A percentile compares a stretch with the other conserved stretches of the same genome.
Evolutionary conservation across 108 stramenopile species (phyloP).

Genomic region (Phaeodactylum tricornutum): DNA sequence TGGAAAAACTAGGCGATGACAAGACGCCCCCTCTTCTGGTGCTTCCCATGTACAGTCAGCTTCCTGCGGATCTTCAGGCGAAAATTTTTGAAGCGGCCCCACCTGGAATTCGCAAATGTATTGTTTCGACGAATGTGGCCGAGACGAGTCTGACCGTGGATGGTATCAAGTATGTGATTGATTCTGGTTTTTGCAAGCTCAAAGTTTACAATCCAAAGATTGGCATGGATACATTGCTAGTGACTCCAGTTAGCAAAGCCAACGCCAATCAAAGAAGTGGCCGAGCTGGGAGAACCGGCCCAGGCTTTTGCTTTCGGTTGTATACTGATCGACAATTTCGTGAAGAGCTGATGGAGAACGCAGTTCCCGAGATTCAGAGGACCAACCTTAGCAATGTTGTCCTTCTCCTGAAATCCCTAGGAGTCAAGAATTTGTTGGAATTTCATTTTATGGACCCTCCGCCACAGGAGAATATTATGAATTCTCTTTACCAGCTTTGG

Average conservation of each 20-base stretch:
- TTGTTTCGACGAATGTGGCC: conserved; percentile 98
- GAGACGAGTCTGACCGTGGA: conserved; percentile 98
- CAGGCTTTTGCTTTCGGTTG: conserved; percentile 94
- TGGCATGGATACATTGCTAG: conserved; percentile 97
- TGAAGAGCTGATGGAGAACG: conserved; percentile 89
- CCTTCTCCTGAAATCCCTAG: conserved; percentile 93
- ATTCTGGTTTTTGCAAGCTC: conserved; percentile 95
- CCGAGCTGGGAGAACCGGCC: conserved; percentile 94
- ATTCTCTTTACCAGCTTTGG: conserved; percentile 96
- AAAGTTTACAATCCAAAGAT: conserved; percentile 99
- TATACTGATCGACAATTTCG: conserved; percentile 95
- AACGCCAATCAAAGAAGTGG: conserved; percentile 97
- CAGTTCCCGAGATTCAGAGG: conserved; percentile 98
- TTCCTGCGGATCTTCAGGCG: conserved; percentile 96
- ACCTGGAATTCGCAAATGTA: conserved; percentile 90
- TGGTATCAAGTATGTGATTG: conserved; percentile 89
- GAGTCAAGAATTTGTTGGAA: conserved; percentile 84
- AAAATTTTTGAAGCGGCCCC: conserved; percentile 95
- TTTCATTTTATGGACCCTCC: conserved; percentile 99
- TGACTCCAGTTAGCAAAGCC: conserved; percentile 94
- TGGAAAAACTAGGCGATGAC: conserved; percentile 72
- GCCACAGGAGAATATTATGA: conserved; percentile 94
- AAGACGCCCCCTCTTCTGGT: conserved; percentile 84
- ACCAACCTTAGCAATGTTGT: conserved; percentile 99
- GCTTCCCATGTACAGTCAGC: conserved; percentile 98